Base-by-base conservation (phyloP, 2,329 filamentous ascomycete species). In the Colletotrichum viniferum region DNA sequence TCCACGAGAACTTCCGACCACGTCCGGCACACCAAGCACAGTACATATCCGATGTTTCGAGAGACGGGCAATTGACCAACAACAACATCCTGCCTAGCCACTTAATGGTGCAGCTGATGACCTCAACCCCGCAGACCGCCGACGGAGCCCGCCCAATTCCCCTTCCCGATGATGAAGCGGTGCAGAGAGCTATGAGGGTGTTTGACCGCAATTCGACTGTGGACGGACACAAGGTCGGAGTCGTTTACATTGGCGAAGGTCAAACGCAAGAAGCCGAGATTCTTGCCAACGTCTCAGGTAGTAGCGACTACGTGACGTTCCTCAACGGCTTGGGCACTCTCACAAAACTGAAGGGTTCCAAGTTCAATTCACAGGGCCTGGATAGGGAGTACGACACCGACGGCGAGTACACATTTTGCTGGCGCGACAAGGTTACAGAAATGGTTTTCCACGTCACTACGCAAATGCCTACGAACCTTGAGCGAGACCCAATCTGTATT, bases 381-480 rank as follows among this genome's bases (percentile, higher is more conserved):
- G 96, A 98, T 82, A 92, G 92, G 34, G 89, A 92, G 76, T 90
- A 93, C 78, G 93, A 96, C 80, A 89, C 89, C 3, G 97, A 99
- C 83, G 97, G 97, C 36, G 91, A 96, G 80, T 95, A 94, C 83
- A 95, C 96, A 0, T 96, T 96, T 81, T 96, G 95, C 80, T 99
- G 97, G 96, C 94, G 96, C 76, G 97, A 98, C 82, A 91, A 96
- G 58, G 95, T 98, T 73, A 97, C 96, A 7, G 97, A 98, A 83
- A 94, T 99, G 60, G 94, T 98, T 34, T 99, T 97, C 84, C 97
- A 98, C 82, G 93, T 98, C 70, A 95, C 95, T 7, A 99, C 96
- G 5, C 96, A 98, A 89, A 99, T 99, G 97, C 97, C 97, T 2
- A 98, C 95, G 12, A 91, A 97, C 81, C 87, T 93, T 16, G 92